Base-by-base conservation (phyloP, 129 eudicot genomes). In the Tagetes erecta region DNA sequence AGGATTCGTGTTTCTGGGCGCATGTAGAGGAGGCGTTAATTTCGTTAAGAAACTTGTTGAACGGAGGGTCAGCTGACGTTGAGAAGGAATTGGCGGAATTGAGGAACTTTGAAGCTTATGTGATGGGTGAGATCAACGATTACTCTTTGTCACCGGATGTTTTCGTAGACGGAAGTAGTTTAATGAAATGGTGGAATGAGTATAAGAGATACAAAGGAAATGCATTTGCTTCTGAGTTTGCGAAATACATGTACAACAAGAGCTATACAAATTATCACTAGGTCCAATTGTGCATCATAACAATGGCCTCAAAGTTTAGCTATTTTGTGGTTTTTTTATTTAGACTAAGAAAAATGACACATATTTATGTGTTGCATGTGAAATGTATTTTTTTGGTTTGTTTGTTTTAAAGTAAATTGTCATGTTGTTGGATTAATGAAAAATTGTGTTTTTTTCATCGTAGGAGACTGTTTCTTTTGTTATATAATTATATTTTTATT, bases 1-100 rank as follows among this genome's bases (percentile, higher is more conserved):
- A 74, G 14, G 87, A 86, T 71, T 80, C 91, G 60, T 78, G 91
- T 56, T 86, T 86, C 40, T 86, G 91, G 90, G 91, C 87, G 0
- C 69, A 55, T 27, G 87, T 83, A 0, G 91, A 86, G 76, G 87
- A 86, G 60, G 91, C 87, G 20, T 57, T 74, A 46, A 80, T 80
- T 35, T 72, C 35, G 5, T 67, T 74, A 31, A 4, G 76, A 64
- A 53, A 44, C 34, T 0, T 40, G 82, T 27, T 6, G 49, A 34
- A 11, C 46, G 84, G 51, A 71, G 52, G 66, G n/a, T 56, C 38
- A 75, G 63, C 33, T 8, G 36, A 58, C 12, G 44, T 9, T 41
- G 10, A 30, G 13, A 0, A 76, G 30, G 4, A 56, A 40, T 40
- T 37, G 20, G 10, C 11, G 50, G 14, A 31, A 10, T 86, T 86